Conservation (phyloP, 2,329 filamentous ascomycete species). For the Xylariaceae sp. region DNA sequence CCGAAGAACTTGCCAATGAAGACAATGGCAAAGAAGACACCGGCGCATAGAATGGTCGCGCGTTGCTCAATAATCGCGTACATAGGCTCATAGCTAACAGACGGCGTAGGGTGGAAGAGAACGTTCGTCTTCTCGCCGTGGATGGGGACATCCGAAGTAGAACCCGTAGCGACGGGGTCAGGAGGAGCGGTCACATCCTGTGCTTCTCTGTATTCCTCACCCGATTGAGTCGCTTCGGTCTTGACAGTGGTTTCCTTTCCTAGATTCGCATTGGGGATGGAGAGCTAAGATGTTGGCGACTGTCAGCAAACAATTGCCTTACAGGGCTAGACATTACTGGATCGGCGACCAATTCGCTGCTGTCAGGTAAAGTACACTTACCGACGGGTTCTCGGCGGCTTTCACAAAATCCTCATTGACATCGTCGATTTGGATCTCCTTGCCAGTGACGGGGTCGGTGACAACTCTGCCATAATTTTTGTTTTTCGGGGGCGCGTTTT, state of each 20-base stretch:
- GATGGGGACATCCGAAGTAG: constrained; percentile 91
- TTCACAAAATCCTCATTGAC: constrained; percentile 66
- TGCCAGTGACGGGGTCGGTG: constrained; percentile 84
- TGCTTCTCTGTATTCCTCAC: constrained; percentile 74
- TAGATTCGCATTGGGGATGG: constrained; percentile 86
- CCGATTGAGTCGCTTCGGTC: constrained; percentile 66
- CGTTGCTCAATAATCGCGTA: constrained; percentile 71
- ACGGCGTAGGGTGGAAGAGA: constrained; percentile 90
- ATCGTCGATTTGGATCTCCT: constrained; percentile 81
- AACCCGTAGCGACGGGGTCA: constrained; percentile 74
- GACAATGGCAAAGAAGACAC: constrained; percentile 69
- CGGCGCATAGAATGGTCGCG: constrained; percentile 65
- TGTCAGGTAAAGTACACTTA: constrained; percentile 29
- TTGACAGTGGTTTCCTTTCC: constrained; percentile 69
- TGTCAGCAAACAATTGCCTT: background rate
- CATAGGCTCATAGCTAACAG: constrained; percentile 85
- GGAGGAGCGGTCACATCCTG: constrained; percentile 91
- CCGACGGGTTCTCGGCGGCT: constrained; percentile 66
- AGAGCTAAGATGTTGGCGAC: constrained; percentile 49
- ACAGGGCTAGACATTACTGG: too few relatives aligned
- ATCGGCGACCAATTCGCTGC: too few relatives aligned
- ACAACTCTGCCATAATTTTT: constrained; percentile 61
- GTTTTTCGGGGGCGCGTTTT: constrained; percentile 32
- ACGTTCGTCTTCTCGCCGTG: constrained; percentile 96
- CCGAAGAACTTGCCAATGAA: constrained; percentile 77